phyloP scores from a whole-genome alignment of 192 early-diverging fungal species.

The Lobosporangium transversale region DNA sequence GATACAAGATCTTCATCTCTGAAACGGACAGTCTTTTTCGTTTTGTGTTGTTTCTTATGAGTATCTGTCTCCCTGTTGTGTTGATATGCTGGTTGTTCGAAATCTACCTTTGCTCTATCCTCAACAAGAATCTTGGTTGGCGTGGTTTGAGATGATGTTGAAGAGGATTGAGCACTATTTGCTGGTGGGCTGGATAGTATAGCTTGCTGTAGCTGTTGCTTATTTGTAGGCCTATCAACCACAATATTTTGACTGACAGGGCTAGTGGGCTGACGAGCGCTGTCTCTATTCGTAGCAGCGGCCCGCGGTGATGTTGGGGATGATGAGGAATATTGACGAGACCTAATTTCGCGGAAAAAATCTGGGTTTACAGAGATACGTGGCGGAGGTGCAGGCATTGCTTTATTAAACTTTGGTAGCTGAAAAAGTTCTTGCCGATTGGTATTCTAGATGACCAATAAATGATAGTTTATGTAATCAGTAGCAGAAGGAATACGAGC shows the following conservation, averaged over 20 bases:
- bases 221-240: no score
- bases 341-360: not conserved
- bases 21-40: constrained; percentile 30
- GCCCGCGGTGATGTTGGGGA: not conserved
- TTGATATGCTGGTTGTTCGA: constrained; percentile 3
- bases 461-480: not conserved
- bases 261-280: not conserved
- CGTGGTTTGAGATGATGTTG: not conserved
- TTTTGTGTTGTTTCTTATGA: not conserved
- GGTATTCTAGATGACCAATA: not conserved
- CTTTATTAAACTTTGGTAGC: constrained; percentile 11
- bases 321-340: not conserved
- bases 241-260: no score
- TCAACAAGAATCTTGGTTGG: not conserved
- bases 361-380: not conserved
- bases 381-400: not conserved
- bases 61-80: constrained; percentile 15
- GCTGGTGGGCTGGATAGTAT: no score
- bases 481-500: no score
- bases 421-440: not conserved
- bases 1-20: constrained; percentile 6
- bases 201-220: no score
- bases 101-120: not conserved
- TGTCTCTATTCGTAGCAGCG: not conserved
- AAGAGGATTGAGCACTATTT: not conserved